These are phyloP conservation scores for Pneumocystis canis DNA, from an alignment of 1,139 yeast species.

Conservation along the genomic window DNA sequence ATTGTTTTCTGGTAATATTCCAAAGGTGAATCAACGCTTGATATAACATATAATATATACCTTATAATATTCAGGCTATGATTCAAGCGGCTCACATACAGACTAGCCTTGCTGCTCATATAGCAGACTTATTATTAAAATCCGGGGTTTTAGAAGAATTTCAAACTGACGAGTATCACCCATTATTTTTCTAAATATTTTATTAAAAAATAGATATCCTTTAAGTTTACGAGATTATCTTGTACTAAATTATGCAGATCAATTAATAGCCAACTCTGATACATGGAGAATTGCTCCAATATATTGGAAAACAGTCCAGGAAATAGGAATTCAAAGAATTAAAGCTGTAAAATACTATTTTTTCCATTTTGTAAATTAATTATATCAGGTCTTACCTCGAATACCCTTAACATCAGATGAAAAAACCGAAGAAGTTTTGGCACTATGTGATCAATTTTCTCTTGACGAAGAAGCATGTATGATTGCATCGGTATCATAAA, in stretches of 20 bases:
- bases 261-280: neutral
- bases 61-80: neutral
- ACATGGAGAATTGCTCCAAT: neutral
- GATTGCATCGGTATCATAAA: neutral
- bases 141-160: neutral
- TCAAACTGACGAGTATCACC: neutral
- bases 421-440: neutral
- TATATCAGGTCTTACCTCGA: neutral
- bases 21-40: neutral
- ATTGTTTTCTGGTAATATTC: neutral
- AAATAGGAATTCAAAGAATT: neutral
- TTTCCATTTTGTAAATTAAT: neutral
- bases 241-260: neutral
- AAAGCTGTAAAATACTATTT: neutral
- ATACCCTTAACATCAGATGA: neutral
- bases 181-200: neutral
- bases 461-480: neutral
- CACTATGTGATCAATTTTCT: neutral
- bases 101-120: neutral
- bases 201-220: neutral
- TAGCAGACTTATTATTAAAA: neutral
- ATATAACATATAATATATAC: neutral
- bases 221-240: constrained; percentile 1
- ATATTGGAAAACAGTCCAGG: neutral
- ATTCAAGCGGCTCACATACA: neutral